Conservation (phyloP, 2,329 filamentous ascomycete species). For the Exophiala viscosa region DNA sequence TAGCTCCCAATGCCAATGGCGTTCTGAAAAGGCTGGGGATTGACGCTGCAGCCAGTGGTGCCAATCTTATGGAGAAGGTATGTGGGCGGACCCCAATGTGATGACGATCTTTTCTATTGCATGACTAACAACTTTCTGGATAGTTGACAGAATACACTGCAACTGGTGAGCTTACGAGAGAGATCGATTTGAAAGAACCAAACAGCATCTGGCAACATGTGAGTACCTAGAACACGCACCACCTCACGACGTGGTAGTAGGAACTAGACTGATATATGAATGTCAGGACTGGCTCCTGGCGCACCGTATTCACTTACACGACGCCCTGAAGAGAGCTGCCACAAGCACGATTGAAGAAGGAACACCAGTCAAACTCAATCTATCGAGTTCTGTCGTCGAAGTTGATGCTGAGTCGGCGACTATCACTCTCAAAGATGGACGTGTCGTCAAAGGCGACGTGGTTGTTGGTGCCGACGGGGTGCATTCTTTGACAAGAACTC, state of each 20-base stretch:
- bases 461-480: constrained; percentile 57
- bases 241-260: neutral
- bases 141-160: constrained; percentile 39
- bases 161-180: constrained; percentile 31
- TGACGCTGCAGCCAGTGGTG: constrained; percentile 39
- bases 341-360: constrained; percentile 36
- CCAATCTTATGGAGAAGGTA: constrained; percentile 36
- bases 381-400: constrained; percentile 41
- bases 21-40: constrained; percentile 49
- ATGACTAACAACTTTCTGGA: constrained; percentile 10
- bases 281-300: constrained; percentile 50
- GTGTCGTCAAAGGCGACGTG: constrained; percentile 45
- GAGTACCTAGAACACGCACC: neutral
- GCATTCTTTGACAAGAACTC: constrained; percentile 33
- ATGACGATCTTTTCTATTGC: neutral
- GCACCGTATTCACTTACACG: constrained; percentile 54
- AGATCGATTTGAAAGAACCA: constrained; percentile 34
- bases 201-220: constrained; percentile 50
- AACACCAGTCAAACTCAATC: constrained; percentile 39
- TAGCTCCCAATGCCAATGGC: constrained; percentile 60
- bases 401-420: constrained; percentile 27
- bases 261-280: constrained; percentile 37
- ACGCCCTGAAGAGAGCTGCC: constrained; percentile 48
- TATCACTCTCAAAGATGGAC: constrained; percentile 47
- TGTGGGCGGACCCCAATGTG: neutral